Conservation (phyloP, 148 eudicot species). For the Gaultheria prostrata region DNA sequence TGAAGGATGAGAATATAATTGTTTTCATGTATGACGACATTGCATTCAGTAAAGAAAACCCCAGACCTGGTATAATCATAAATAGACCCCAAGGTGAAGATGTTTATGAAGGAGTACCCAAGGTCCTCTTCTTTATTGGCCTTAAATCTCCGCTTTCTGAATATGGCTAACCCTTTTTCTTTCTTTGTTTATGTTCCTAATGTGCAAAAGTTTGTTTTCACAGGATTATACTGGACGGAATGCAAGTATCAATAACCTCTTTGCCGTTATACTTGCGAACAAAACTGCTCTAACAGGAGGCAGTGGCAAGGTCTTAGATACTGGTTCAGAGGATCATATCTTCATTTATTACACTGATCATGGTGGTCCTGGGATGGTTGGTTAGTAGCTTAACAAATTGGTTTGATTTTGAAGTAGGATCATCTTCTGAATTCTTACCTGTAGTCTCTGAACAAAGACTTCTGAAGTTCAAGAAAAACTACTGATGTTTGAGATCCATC, state of each 20-base stretch:
- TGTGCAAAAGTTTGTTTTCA: conserved; percentile 2
- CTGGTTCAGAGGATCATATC: conserved; percentile 75
- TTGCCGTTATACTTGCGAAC: conserved; percentile 69
- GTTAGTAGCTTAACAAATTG: conserved; percentile 35
- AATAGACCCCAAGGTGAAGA: conserved; percentile 63
- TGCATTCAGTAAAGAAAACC: conserved; percentile 47
- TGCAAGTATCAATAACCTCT: conserved; percentile 51
- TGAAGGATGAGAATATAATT: conserved; percentile 58
- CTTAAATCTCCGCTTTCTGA: not conserved
- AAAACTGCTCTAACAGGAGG: conserved; percentile 72
- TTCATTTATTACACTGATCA: conserved; percentile 75
- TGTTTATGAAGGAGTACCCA: conserved; percentile 78
- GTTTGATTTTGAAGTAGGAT: not conserved
- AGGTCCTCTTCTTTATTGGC: conserved; percentile 38
- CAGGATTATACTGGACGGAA: conserved; percentile 70
- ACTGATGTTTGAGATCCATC: not conserved
- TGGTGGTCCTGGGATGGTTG: conserved; percentile 65
- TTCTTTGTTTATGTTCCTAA: not conserved
- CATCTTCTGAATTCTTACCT: not conserved
- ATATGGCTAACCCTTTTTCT: not conserved
- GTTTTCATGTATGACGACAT: conserved; percentile 70
- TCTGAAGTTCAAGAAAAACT: not conserved
- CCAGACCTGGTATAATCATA: conserved; percentile 60
- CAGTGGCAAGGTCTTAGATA: conserved; percentile 68
- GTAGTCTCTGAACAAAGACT: not conserved